A percentile compares a stretch with the other conserved stretches of the same genome.
Evolutionary conservation across 306 rosid genomes (phyloP).

Genomic region (Quercus mongolica): DNA sequence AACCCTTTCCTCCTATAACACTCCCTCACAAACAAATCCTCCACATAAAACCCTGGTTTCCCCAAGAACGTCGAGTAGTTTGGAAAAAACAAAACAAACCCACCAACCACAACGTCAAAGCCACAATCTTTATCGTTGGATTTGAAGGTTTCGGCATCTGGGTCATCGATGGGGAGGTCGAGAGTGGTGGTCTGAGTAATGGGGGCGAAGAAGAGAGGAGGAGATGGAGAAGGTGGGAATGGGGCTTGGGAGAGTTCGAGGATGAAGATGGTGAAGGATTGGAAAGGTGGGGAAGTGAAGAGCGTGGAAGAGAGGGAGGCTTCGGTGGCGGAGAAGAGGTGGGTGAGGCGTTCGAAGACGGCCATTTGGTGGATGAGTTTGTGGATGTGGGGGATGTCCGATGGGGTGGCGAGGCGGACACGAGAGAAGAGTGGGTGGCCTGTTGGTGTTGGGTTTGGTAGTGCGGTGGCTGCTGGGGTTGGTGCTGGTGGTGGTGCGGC

Average conservation of each 20-base stretch:
- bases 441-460: slow-evolving; percentile 29
- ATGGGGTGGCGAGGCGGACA: slow-evolving; percentile 57
- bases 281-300: slow-evolving; percentile 63
- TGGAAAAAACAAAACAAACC: slow-evolving; percentile 77
- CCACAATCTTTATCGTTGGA: neutral
- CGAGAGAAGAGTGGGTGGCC: slow-evolving; percentile 67
- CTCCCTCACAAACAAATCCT: slow-evolving; percentile 80
- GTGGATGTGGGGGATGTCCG: slow-evolving; percentile 82
- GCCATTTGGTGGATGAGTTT: slow-evolving; percentile 83
- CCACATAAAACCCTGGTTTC: slow-evolving; percentile 78
- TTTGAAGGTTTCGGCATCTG: slow-evolving; percentile 43
- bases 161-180: slow-evolving; percentile 60
- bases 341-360: slow-evolving; percentile 69
- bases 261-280: slow-evolving; percentile 71
- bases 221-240: slow-evolving; percentile 15
- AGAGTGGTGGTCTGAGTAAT: slow-evolving; percentile 17
- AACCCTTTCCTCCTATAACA: slow-evolving; percentile 77
- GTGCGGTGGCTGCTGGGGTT: slow-evolving; percentile 26
- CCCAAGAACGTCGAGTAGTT: slow-evolving; percentile 59
- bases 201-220: slow-evolving; percentile 38
- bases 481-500: slow-evolving; percentile 88
- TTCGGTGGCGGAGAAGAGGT: slow-evolving; percentile 66
- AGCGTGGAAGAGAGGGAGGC: slow-evolving; percentile 62
- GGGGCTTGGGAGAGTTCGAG: slow-evolving; percentile 69
- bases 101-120: slow-evolving; percentile 40